These are phyloP conservation scores for Fusarium sp. DNA, from an alignment of 2,329 filamentous ascomycete genomes.

Conservation along the genomic window DNA sequence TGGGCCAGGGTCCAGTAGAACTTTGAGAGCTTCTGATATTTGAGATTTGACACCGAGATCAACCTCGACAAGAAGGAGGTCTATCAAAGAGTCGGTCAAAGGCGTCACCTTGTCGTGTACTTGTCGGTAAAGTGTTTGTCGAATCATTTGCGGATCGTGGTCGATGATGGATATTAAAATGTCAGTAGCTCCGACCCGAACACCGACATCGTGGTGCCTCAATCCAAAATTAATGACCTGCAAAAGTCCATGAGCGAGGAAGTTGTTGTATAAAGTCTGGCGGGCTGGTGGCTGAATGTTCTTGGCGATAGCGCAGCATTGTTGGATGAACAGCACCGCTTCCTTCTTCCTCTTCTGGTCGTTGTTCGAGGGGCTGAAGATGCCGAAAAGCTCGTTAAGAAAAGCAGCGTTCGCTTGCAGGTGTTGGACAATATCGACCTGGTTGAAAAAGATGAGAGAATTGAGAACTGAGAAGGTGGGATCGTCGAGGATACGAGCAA, in stretches of 20 bases:
- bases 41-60: conserved; percentile 96
- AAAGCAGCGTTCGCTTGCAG: conserved; percentile 85
- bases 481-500: conserved; percentile 95
- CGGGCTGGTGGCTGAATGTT: conserved; percentile 88
- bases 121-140: conserved; percentile 91
- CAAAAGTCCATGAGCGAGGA: conserved; percentile 87
- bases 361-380: conserved; percentile 76
- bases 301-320: conserved; percentile 94
- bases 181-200: conserved; percentile 92
- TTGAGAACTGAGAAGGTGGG: conserved; percentile 98
- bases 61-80: conserved; percentile 88
- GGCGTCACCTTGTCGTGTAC: conserved; percentile 87
- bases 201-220: conserved; percentile 83
- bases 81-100: conserved; percentile 91
- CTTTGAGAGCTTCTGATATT: conserved; percentile 93
- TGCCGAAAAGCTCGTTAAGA: conserved; percentile 85
- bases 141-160: conserved; percentile 94
- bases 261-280: conserved; percentile 87
- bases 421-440: conserved; percentile 96
- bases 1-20: conserved; percentile 81
- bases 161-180: conserved; percentile 95
- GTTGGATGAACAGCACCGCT: conserved; percentile 94
- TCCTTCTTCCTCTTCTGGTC: conserved; percentile 86
- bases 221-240: conserved; percentile 93
- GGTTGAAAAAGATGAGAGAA: conserved; percentile 98